Base-by-base conservation (phyloP, 805 yeast genomes). In the Hanseniaspora valbyensis region DNA sequence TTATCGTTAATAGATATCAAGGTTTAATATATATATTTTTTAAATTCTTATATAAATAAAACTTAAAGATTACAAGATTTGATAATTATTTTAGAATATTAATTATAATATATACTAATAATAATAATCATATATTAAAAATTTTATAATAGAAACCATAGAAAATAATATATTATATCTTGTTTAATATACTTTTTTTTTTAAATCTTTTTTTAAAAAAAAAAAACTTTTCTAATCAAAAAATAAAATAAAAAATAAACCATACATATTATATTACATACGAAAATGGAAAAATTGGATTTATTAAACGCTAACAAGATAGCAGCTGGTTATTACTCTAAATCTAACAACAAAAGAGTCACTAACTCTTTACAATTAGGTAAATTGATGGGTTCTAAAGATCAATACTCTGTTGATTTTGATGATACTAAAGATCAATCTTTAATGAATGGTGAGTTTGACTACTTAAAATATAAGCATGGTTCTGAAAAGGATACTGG, bases 341-440 rank as follows among this genome's bases (percentile, higher is more conserved):
- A 29, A 21, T 76, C 85, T 50, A 78, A 83, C 70, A 81, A 79
- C 62, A 74, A 77, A 59, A 71, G 72, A 51, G 78, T 77, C 48
- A 75, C 90, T 66, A 78, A 83, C 46, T 90, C 83, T 43, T 88
- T 88, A 52, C 84, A 88, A 18, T 83, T 88, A 44, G 92, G 92
- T 37, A 70, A 70, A 44, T 68, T 84, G 59, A 84, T 84, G 94
- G 94, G 94, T 33, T 81, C 90, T 44, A 82, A 83, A 62, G 75
- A 77, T 38, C 72, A 83, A 73, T 81, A 80, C 21, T 69, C 72
- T 37, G 80, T 81, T 24, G 77, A 84, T 39, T 85, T 83, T 38
- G 30, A 34, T 30, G 42, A 48, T n/a, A 13, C 33, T 12, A 33
- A 40, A 25, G 51, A 48, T 33, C 51, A 82, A 78, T 54, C 78